Evolutionary conservation across 345 rosid species (phyloP), one percentile per base, ranked within the genome.

Genomic region (Ricinus communis): DNA sequence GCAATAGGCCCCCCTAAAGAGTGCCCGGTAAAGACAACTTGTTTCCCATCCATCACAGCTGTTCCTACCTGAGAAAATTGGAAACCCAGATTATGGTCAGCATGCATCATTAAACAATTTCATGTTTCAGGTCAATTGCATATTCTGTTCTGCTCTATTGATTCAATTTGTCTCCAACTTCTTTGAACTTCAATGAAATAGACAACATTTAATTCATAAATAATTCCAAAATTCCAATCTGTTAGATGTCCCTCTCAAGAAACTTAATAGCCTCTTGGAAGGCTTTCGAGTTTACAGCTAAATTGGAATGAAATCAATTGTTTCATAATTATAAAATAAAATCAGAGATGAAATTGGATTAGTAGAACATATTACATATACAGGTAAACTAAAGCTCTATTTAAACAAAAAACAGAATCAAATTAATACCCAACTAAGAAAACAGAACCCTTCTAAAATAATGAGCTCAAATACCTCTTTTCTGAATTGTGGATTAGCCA

Each of bases 1-100:
- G 98, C 98, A 68, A 84, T 66, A 2, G 97, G 83, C 4, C 93
- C 98, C 19, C 93, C 98, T 8, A 84, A 81, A 0, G 95, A 94
- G 61, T 90, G 95, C 65, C 98, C 98, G 36, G 98, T 77, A 66
- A 94, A 94, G 58, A 94, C 84, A 51, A 94, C 76, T 72, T 50
- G 81, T 85, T 78, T 83, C 18, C 41, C 60, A 8, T 76, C 81
- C 1, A 24, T 12, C 28, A 57, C 66, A 25, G 87, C 88, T 14
- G 40, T 70, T 61, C 33, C 62, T 53, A 94, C 91, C 97, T 91
- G 80, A 57, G 19, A 81, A 71, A 51, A 15, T 75, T 7, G 54
- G 7, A 38, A 15, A n/a, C n/a, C n/a, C 31, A 56, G 47, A 33
- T 16, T n/a, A 12, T 1, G 36, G 13, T 14, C 3, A 57, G 13